Evolutionary conservation across 169 alveolate species (phyloP).

Genomic region (Plasmodium reichenowi): DNA sequence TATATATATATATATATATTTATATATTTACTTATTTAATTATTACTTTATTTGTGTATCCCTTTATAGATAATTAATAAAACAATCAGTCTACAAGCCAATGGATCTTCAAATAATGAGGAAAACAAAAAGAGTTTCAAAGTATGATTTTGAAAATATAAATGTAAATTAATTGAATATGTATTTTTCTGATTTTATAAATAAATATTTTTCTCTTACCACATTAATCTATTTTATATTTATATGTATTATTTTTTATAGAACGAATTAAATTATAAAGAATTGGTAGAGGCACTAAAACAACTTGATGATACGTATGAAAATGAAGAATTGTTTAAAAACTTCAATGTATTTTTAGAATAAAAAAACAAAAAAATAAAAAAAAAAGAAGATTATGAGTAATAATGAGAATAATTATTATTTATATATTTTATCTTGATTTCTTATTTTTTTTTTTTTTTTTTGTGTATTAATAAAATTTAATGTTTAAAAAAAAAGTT

Average conservation of each 20-base stretch:
- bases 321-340: conserved; percentile 48
- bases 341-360: conserved; percentile 39
- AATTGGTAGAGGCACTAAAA: conserved; percentile 27
- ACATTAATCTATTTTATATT: background rate
- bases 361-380: background rate
- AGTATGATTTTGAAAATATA: conserved; percentile 7
- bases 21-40: too few species aligned
- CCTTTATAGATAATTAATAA: conserved; percentile 29
- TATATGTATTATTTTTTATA: background rate
- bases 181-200: background rate
- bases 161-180: too few species aligned
- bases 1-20: background rate
- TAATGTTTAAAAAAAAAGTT: too few species aligned
- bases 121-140: conserved; percentile 8
- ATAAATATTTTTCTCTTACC: background rate
- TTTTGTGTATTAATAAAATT: too few species aligned
- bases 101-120: conserved; percentile 10
- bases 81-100: conserved; percentile 7
- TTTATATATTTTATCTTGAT: too few species aligned
- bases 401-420: background rate
- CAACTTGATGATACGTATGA: conserved; percentile 29
- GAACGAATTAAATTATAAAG: conserved; percentile 47
- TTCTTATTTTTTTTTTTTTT: too few species aligned
- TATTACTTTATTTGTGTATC: background rate
- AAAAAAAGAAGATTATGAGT: background rate